These are phyloP conservation scores for Pseudocercospora musae DNA, from an alignment of 2,329 filamentous ascomycete genomes.

Conservation along the genomic window DNA sequence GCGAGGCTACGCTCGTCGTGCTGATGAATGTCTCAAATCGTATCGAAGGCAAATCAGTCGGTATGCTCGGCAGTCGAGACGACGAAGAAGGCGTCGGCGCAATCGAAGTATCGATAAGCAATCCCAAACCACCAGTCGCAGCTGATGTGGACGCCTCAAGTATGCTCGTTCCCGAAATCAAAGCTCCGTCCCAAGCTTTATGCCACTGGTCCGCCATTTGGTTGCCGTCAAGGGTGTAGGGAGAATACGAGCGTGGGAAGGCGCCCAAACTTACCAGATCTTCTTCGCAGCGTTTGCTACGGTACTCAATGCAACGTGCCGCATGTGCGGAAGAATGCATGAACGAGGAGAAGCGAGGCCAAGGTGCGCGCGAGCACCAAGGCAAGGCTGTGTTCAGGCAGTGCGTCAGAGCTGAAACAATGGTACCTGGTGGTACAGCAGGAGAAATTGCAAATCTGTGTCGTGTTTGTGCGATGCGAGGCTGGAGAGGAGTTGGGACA, in stretches of 20 bases:
- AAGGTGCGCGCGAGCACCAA: background rate
- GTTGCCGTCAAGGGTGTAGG: background rate
- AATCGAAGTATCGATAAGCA: background rate
- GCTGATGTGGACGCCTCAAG: background rate
- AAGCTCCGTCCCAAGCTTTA: background rate
- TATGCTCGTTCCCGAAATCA: constrained; percentile 1
- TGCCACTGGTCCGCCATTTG: background rate
- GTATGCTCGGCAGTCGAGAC: background rate
- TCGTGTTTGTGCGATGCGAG: background rate
- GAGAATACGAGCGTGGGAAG: background rate
- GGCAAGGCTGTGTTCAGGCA: background rate
- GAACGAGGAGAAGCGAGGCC: background rate
- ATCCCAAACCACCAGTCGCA: background rate
- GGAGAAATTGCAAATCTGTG: background rate
- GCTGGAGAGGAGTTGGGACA: too few species aligned
- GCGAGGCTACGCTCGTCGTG: background rate
- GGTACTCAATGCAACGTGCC: background rate
- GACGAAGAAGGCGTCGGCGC: background rate
- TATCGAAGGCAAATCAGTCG: background rate
- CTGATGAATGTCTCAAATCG: background rate
- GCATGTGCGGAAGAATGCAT: background rate
- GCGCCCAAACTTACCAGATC: background rate
- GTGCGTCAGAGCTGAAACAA: background rate
- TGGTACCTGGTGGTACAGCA: background rate
- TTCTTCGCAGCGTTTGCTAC: background rate